A percentile compares a stretch with the other conserved stretches of the same genome.
These are phyloP conservation scores for Soucietia sequanensis DNA, from an alignment of 805 yeast species.

Conservation along the genomic window DNA sequence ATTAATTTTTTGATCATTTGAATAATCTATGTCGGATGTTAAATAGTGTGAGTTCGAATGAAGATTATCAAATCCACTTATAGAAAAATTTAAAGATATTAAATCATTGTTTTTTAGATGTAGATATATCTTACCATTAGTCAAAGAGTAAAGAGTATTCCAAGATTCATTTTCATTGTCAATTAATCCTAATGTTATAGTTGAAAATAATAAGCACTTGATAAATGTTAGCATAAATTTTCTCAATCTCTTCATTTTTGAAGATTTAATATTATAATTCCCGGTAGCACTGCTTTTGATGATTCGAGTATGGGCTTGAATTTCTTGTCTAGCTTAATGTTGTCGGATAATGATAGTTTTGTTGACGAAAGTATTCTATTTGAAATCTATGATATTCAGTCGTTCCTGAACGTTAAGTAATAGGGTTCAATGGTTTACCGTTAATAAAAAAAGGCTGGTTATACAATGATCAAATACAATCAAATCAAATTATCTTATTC, in stretches of 20 bases:
- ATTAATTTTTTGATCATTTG: constrained; percentile 19
- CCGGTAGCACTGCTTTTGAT: too few species aligned
- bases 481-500: too few species aligned
- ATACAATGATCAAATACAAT: not conserved
- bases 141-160: constrained; percentile 36
- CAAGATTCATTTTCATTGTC: too few species aligned
- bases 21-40: constrained; percentile 13
- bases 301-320: too few species aligned
- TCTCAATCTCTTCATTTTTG: not conserved
- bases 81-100: constrained; percentile 33
- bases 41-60: constrained; percentile 5
- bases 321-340: too few species aligned
- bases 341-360: too few species aligned
- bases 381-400: not conserved
- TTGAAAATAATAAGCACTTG: too few species aligned
- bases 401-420: not conserved
- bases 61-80: constrained; percentile 25
- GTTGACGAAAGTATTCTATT: too few species aligned
- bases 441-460: not conserved
- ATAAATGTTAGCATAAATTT: not conserved
- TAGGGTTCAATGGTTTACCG: not conserved
- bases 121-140: constrained; percentile 32
- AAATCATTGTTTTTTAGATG: constrained; percentile 37
- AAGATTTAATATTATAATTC: too few species aligned
- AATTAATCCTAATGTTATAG: too few species aligned